phyloP scores from a whole-genome alignment of 1,284 basidiomycete genomes.

The Inonotus hispidus region DNA sequence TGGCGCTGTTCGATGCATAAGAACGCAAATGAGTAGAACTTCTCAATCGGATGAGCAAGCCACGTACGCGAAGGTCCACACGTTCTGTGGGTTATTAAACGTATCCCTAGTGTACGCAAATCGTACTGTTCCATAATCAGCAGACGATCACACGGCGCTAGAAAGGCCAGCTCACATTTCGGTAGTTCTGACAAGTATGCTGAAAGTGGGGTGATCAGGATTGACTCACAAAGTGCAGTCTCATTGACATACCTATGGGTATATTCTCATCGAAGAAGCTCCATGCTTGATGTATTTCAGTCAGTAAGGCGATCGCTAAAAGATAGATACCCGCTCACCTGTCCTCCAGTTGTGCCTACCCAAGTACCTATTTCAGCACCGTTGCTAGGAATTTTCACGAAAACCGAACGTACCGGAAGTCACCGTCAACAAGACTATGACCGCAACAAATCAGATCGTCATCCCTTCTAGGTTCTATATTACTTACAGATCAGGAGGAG shows the following conservation, averaged over 20 bases:
- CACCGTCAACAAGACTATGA: constrained; percentile 41
- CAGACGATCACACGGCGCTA: neutral
- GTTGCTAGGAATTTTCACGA: neutral
- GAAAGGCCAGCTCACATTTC: constrained; percentile 25
- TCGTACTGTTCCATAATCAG: constrained; percentile 34
- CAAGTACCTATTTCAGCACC: neutral
- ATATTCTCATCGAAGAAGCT: constrained; percentile 38
- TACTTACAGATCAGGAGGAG: constrained; percentile 54
- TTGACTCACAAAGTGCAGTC: constrained; percentile 27
- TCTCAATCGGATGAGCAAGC: neutral
- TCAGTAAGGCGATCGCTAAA: neutral
- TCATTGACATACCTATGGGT: constrained; percentile 36
- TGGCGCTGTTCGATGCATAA: neutral
- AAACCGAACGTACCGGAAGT: constrained; percentile 39
- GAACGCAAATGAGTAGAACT: neutral
- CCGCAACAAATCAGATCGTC: neutral
- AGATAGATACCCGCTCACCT: constrained; percentile 22
- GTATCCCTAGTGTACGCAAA: constrained; percentile 59
- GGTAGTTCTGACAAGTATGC: constrained; percentile 32
- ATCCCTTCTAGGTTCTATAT: neutral
- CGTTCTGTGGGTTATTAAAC: constrained; percentile 56
- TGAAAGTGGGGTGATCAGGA: constrained; percentile 27
- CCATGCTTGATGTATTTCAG: constrained; percentile 27
- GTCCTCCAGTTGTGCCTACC: constrained; percentile 52
- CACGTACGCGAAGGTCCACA: constrained; percentile 54